Conservation (phyloP, 1,284 basidiomycete species). For the Irpex sp. region DNA sequence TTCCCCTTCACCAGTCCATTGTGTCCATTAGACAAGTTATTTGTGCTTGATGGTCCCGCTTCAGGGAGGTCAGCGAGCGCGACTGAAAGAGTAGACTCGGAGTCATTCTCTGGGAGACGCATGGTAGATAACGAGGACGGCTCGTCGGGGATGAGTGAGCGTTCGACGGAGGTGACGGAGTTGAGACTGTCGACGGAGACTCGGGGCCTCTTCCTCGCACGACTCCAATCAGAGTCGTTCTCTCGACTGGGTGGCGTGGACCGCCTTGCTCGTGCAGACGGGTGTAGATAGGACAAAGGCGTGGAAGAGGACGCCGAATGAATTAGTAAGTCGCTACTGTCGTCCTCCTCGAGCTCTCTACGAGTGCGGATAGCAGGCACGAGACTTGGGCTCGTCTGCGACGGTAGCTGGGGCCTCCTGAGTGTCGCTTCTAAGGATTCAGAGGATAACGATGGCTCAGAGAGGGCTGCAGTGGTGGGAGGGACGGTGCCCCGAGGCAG, state of each 20-base stretch:
- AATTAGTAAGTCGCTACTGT: slow-evolving; percentile 27
- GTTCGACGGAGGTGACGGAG: slow-evolving; percentile 29
- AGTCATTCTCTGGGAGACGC: slow-evolving; percentile 56
- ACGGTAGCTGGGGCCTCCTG: slow-evolving; percentile 22
- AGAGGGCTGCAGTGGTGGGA: slow-evolving; percentile 32
- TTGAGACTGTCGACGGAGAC: slow-evolving; percentile 35
- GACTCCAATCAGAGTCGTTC: slow-evolving; percentile 47
- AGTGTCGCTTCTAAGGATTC: slow-evolving; percentile 23
- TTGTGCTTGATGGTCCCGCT: slow-evolving; percentile 51
- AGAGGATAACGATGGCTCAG: slow-evolving; percentile 32
- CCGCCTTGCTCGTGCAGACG: slow-evolving; percentile 18
- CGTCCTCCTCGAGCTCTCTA: slow-evolving; percentile 58
- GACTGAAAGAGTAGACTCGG: slow-evolving; percentile 44
- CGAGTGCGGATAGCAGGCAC: slow-evolving; percentile 62
- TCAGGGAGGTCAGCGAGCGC: slow-evolving; percentile 42
- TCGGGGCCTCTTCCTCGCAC: slow-evolving; percentile 71
- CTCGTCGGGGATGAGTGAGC: slow-evolving; percentile 26
- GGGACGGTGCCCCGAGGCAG: slow-evolving; percentile 54
- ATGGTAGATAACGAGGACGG: slow-evolving; percentile 33
- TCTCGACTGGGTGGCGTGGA: slow-evolving; percentile 15
- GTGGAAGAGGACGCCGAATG: slow-evolving; percentile 19
- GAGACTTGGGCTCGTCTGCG: slow-evolving; percentile 33
- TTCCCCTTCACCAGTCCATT: slow-evolving; percentile 41
- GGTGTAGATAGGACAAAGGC: slow-evolving; percentile 25
- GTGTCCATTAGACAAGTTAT: slow-evolving; percentile 39